phyloP scores from a whole-genome alignment of 2,329 filamentous ascomycete species.

The Grosmannia penicillata region DNA sequence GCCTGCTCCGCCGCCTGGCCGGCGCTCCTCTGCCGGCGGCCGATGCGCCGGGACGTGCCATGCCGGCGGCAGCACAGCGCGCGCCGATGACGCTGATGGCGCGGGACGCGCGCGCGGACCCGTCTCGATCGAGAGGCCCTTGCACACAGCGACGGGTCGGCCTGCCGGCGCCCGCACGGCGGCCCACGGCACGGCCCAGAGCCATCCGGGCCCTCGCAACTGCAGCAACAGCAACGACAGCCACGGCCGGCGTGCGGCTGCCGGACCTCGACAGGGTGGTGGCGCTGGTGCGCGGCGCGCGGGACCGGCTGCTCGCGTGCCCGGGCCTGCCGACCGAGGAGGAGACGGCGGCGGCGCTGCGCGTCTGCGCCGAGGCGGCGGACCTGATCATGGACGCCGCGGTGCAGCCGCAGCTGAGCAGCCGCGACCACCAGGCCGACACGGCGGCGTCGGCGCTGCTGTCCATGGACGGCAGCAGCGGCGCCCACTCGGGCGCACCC shows the following conservation, averaged over 20 bases:
- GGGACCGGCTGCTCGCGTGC: constrained; percentile 26
- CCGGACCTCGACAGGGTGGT: constrained; percentile 25
- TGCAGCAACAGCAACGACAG: neutral
- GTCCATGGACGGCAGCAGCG: constrained; percentile 18
- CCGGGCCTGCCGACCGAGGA: constrained; percentile 29
- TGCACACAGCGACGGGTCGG: no score
- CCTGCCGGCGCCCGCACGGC: neutral
- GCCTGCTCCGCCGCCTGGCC: no score
- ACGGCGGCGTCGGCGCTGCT: constrained; percentile 41
- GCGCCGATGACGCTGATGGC: no score
- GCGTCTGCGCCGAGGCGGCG: constrained; percentile 28
- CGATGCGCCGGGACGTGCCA: no score
- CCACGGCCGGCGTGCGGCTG: constrained; percentile 5
- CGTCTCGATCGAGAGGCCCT: no score
- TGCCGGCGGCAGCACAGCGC: no score
- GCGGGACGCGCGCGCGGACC: no score
- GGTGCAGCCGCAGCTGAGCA: constrained; percentile 25
- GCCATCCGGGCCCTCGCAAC: no score
- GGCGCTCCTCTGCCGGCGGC: no score
- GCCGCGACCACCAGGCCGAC: constrained; percentile 22
- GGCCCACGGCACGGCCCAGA: no score
- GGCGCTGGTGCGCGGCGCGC: constrained; percentile 25
- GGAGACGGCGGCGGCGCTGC: constrained; percentile 27
- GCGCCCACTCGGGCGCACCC: neutral
- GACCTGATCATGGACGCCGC: constrained; percentile 17